A percentile compares a stretch with the other conserved stretches of the same genome.
Evolutionary conservation across 805 yeast species (phyloP).

Genomic region (Ogataea zsoltii): DNA sequence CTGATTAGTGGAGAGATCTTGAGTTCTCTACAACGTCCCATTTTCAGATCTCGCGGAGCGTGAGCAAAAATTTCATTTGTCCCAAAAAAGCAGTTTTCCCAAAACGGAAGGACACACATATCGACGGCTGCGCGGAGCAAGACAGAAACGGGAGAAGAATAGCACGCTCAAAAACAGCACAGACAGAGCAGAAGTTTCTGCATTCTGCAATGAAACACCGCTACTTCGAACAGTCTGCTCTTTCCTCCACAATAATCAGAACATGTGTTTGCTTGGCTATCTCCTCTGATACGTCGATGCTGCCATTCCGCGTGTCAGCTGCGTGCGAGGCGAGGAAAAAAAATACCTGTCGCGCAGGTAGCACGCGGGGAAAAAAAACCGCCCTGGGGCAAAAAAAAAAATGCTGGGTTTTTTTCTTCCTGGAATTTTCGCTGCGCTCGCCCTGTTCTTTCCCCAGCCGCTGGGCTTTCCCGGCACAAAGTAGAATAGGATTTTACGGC

Average conservation of each 20-base stretch:
- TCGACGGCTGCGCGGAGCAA: background rate
- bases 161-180: no score
- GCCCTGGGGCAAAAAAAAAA: background rate
- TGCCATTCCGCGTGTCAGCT: no score
- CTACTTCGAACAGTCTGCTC: no score
- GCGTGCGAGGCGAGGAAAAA: no score
- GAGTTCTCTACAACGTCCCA: background rate
- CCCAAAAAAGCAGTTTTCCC: slow-evolving; percentile 12
- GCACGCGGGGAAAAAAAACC: no score
- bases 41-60: slow-evolving; percentile 6
- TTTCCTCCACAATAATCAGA: no score
- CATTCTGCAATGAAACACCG: no score
- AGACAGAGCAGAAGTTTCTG: no score
- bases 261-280: no score
- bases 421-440: background rate
- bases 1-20: background rate
- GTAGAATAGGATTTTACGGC: background rate
- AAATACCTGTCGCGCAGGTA: no score
- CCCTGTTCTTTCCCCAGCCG: slow-evolving; percentile 5
- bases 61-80: slow-evolving; percentile 7
- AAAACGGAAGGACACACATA: background rate
- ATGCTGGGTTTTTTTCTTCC: background rate
- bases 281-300: no score
- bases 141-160: background rate
- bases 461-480: slow-evolving; percentile 3